phyloP scores from a whole-genome alignment of 768 basidiomycete species.

The Mycena maculata region DNA sequence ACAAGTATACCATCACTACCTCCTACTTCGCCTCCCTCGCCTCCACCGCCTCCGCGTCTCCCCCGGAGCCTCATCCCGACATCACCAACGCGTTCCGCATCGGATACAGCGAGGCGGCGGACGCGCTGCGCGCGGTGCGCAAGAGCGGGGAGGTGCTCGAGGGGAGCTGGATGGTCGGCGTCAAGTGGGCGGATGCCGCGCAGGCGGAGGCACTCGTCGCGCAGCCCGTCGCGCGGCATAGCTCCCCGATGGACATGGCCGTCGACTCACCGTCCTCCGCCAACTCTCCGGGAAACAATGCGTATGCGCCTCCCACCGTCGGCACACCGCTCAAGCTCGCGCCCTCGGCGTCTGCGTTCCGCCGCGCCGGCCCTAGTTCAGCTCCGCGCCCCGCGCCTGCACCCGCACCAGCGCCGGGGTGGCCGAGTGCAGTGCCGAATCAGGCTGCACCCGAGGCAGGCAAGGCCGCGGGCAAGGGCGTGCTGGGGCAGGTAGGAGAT shows the following conservation, averaged over 20 bases:
- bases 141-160: constrained; percentile 85
- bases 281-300: constrained; percentile 16
- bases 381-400: constrained; percentile 29
- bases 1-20: constrained; percentile 76
- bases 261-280: constrained; percentile 55
- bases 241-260: constrained; percentile 49
- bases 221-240: constrained; percentile 45
- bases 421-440: neutral
- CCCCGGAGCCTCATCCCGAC: constrained; percentile 73
- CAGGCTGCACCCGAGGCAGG: too few species aligned
- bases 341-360: constrained; percentile 79
- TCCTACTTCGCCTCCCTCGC: constrained; percentile 84
- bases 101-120: constrained; percentile 75
- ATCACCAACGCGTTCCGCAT: constrained; percentile 86
- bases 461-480: constrained; percentile 57
- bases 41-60: constrained; percentile 74
- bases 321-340: constrained; percentile 81
- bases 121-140: constrained; percentile 82
- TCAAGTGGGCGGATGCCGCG: constrained; percentile 81
- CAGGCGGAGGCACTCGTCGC: constrained; percentile 68
- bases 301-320: constrained; percentile 54
- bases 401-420: neutral
- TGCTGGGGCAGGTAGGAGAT: constrained; percentile 82
- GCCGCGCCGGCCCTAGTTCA: too few species aligned
- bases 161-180: constrained; percentile 86